Evolutionary conservation across 768 basidiomycete genomes (phyloP), one percentile per base, ranked within the genome.

Genomic region (Rhodotorula babjevae): DNA sequence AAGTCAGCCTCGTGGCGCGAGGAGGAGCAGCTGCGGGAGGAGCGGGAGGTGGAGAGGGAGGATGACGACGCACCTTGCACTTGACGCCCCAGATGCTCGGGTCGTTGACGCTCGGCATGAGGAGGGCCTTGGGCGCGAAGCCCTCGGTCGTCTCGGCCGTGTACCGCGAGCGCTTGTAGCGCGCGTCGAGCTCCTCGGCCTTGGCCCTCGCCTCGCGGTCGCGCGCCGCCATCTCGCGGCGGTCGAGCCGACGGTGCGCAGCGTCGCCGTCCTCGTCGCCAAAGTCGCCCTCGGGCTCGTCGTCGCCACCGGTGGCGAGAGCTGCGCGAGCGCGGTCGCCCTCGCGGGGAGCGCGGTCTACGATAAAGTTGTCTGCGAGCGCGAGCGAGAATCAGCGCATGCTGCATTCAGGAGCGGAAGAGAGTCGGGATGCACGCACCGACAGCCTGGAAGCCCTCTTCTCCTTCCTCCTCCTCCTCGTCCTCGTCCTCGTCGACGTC

Each of bases 401-500:
- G n/a, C 18, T n/a, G n/a, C n/a, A n/a, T n/a, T n/a, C n/a, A n/a
- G n/a, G n/a, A n/a, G n/a, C n/a, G n/a, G n/a, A n/a, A 46, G 25
- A 25, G 65, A 2, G 18, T n/a, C n/a, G n/a, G 8, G 21, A 10
- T 7, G 25, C 1, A 50, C 49, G n/a, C 7, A 36, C 56, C 78
- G 78, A 74, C 64, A 78, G 81, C 82, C 31, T 79, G 81, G 70
- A 79, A 80, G 60, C 82, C 82, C 52, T 83, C 82, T 47, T 80
- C 82, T 64, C 82, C 82, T 27, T 84, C 90, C 12, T 89, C 92
- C 29, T 95, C 93, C 6, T 90, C 90, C 36, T 97, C 96, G 49
- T 96, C 95, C 8, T 97, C 96, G 29, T 98, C 96, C 44, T 96
- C 93, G 76, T 93, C 93, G 29, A 95, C 94, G 80, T 93, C 92